Percentiles rank a stretch among this genome's conserved stretches.
Conservation (phyloP, 2,329 filamentous ascomycete species). For the Thelonectria olida region DNA sequence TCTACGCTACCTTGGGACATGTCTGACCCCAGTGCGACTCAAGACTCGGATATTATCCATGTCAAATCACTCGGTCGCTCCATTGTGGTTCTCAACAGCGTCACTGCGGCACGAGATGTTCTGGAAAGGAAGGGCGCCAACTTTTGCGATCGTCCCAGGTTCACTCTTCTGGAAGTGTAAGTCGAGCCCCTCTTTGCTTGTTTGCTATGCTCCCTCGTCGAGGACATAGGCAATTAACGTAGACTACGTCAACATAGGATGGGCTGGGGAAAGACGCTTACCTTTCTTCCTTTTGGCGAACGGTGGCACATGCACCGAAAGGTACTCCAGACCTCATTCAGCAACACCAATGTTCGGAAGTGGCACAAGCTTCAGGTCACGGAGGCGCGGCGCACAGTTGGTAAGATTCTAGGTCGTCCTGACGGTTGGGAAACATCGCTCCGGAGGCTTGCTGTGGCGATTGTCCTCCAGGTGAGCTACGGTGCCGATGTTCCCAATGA, state of each 20-base stretch:
- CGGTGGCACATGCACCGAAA: slow-evolving; percentile 54
- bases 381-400: slow-evolving; percentile 34
- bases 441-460: slow-evolving; percentile 43
- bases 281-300: slow-evolving; percentile 54
- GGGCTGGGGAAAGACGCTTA: slow-evolving; percentile 58
- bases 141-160: slow-evolving; percentile 55
- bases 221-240: background rate
- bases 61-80: slow-evolving; percentile 43
- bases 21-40: slow-evolving; percentile 1
- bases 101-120: slow-evolving; percentile 49
- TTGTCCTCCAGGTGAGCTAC: slow-evolving; percentile 46
- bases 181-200: slow-evolving; percentile 5
- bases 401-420: slow-evolving; percentile 31
- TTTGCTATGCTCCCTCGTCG: background rate
- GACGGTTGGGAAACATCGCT: slow-evolving; percentile 39
- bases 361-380: slow-evolving; percentile 38
- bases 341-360: slow-evolving; percentile 45
- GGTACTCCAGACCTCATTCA: slow-evolving; percentile 54
- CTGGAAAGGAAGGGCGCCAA: slow-evolving; percentile 55
- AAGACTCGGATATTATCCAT: slow-evolving; percentile 45
- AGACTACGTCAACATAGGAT: slow-evolving; percentile 38
- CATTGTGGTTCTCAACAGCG: slow-evolving; percentile 42
- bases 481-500: slow-evolving; percentile 41
- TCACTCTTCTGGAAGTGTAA: slow-evolving; percentile 50
- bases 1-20: no score